A percentile compares a stretch with the other conserved stretches of the same genome.
These are phyloP conservation scores for Nicotiana sylvestris DNA, from an alignment of 257 asterid species.

Conservation along the genomic window DNA sequence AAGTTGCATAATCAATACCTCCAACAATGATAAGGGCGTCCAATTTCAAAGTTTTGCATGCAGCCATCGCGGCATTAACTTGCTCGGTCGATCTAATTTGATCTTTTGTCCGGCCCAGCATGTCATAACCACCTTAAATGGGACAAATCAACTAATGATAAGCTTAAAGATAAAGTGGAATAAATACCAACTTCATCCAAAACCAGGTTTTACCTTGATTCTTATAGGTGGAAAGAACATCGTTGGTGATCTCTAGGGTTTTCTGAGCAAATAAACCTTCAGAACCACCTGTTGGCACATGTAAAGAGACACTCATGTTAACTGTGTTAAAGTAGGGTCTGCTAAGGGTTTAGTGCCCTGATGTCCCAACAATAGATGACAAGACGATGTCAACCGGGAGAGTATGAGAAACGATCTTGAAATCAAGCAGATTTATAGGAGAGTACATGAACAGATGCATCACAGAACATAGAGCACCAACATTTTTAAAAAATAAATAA, in stretches of 20 bases:
- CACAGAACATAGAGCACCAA: not conserved
- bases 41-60: constrained; percentile 76
- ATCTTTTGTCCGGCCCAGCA: constrained; percentile 93
- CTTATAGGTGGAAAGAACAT: constrained; percentile 80
- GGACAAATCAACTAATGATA: not conserved
- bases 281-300: constrained; percentile 72
- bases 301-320: not conserved
- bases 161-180: constrained; percentile 1
- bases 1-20: constrained; percentile 40
- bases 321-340: not conserved
- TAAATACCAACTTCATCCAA: not conserved
- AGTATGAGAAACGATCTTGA: not conserved
- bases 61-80: constrained; percentile 76
- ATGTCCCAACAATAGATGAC: not conserved
- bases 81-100: constrained; percentile 94
- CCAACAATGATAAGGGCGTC: constrained; percentile 90
- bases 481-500: no score
- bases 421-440: not conserved
- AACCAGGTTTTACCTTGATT: constrained; percentile 60
- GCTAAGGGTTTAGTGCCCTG: not conserved
- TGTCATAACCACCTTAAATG: constrained; percentile 82
- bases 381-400: not conserved
- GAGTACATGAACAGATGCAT: not conserved
- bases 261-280: constrained; percentile 94
- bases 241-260: constrained; percentile 76